These are phyloP conservation scores for Bisporella sp. DNA, from an alignment of 2,329 filamentous ascomycete species.

Conservation along the genomic window DNA sequence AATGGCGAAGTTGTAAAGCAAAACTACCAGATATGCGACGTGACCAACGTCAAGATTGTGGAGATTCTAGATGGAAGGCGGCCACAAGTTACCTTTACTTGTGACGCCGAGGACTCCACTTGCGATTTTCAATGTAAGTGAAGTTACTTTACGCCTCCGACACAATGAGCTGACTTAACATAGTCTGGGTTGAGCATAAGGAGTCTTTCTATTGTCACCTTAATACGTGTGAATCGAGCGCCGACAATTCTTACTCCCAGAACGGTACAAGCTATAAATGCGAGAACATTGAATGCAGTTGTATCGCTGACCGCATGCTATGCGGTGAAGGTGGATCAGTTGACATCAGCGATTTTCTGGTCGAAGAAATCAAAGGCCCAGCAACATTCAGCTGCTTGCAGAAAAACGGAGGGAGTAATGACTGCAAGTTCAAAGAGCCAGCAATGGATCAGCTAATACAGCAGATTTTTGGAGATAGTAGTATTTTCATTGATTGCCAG, in stretches of 20 bases:
- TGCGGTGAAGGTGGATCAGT: conserved; percentile 89
- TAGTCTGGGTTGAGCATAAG: conserved; percentile 87
- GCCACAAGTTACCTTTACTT: conserved; percentile 92
- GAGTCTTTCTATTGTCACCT: conserved; percentile 97
- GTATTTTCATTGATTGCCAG: conserved; percentile 74
- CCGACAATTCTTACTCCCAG: conserved; percentile 58
- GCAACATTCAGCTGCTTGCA: conserved; percentile 73
- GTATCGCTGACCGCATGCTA: conserved; percentile 85
- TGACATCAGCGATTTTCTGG: conserved; percentile 84
- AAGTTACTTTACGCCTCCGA: neutral
- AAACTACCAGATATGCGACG: conserved; percentile 97
- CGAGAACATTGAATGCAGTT: conserved; percentile 76
- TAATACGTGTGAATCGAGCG: conserved; percentile 68
- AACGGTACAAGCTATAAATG: conserved; percentile 86
- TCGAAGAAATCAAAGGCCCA: conserved; percentile 76
- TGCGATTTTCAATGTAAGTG: conserved; percentile 91
- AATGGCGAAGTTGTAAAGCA: conserved; percentile 85
- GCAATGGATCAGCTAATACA: conserved; percentile 88
- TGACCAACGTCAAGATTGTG: conserved; percentile 91
- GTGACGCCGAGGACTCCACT: conserved; percentile 63
- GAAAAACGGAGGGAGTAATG: conserved; percentile 53
- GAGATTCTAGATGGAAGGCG: conserved; percentile 77
- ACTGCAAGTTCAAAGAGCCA: conserved; percentile 83
- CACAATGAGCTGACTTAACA: conserved; percentile 12
- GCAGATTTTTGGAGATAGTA: conserved; percentile 82